Percentiles rank a stretch among this genome's conserved stretches.
These are phyloP conservation scores for Phytopythium delawarense DNA, from an alignment of 352 stramenopile genomes.

Conservation along the genomic window DNA sequence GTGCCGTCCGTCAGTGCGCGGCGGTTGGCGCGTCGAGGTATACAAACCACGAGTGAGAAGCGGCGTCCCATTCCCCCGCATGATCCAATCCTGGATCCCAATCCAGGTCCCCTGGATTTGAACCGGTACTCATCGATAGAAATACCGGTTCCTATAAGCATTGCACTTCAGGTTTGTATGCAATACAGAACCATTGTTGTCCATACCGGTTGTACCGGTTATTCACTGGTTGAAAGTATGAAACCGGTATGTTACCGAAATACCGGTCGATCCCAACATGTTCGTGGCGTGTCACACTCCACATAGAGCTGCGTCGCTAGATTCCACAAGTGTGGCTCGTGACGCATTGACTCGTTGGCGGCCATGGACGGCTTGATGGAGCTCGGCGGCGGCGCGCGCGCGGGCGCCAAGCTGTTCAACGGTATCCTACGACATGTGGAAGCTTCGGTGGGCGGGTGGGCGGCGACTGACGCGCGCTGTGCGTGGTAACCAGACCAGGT, in stretches of 20 bases:
- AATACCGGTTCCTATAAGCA: too few species aligned
- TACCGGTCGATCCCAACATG: too few species aligned
- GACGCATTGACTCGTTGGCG: not conserved
- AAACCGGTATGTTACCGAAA: too few species aligned
- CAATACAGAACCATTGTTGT: too few species aligned
- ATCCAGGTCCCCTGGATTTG: too few species aligned
- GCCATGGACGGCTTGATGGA: not conserved
- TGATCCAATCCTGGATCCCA: not conserved
- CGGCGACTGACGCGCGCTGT: too few species aligned
- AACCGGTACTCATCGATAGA: not conserved
- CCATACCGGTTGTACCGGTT: too few species aligned
- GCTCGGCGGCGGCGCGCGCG: conserved; percentile 10
- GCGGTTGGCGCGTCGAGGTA: not conserved
- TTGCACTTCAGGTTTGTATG: too few species aligned
- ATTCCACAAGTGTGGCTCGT: too few species aligned
- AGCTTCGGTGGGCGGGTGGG: not conserved
- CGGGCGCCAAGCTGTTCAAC: conserved; percentile 62
- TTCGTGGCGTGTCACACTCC: not conserved
- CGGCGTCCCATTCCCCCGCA: not conserved
- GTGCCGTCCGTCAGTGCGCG: not conserved
- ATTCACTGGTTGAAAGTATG: too few species aligned
- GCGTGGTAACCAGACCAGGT: conserved; percentile 44
- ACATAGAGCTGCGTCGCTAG: not conserved
- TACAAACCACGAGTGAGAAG: not conserved
- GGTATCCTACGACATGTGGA: conserved; percentile 14